A percentile compares a stretch with the other conserved stretches of the same genome.
phyloP scores from a whole-genome alignment of 306 rosid species.

The Lathyrus sativus region DNA sequence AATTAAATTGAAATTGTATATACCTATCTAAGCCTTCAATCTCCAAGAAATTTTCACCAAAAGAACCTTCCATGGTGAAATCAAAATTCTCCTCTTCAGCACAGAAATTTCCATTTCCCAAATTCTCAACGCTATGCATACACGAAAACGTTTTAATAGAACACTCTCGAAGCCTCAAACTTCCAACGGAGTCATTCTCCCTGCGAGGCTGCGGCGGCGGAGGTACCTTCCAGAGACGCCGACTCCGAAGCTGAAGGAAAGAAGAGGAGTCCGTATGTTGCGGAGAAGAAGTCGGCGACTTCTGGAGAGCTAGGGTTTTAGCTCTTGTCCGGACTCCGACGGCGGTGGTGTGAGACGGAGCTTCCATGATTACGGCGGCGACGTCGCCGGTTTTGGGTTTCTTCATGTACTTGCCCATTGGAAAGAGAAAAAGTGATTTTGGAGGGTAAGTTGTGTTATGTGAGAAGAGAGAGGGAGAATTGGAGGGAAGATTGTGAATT shows the following conservation, averaged over 20 bases:
- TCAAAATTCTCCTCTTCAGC: slow-evolving; percentile 43
- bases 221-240: slow-evolving; percentile 69
- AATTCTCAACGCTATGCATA: background rate
- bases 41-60: slow-evolving; percentile 62
- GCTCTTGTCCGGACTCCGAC: slow-evolving; percentile 83
- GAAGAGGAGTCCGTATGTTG: slow-evolving; percentile 43
- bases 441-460: background rate
- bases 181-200: slow-evolving; percentile 1
- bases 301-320: slow-evolving; percentile 64
- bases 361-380: slow-evolving; percentile 54
- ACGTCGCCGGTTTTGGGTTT: slow-evolving; percentile 68
- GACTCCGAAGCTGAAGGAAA: slow-evolving; percentile 83
- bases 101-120: slow-evolving; percentile 1
- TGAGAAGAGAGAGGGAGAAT: slow-evolving; percentile 3
- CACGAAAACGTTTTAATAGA: slow-evolving; percentile 35
- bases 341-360: slow-evolving; percentile 47
- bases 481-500: slow-evolving; percentile 29
- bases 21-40: slow-evolving; percentile 66
- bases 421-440: background rate
- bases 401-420: slow-evolving; percentile 82
- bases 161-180: slow-evolving; percentile 38
- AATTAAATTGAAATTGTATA: background rate
- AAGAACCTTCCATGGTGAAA: slow-evolving; percentile 51
- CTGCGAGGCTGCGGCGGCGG: background rate
- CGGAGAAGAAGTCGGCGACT: slow-evolving; percentile 14